Base-by-base conservation (phyloP, 306 rosid species). In the Glycine soja region DNA sequence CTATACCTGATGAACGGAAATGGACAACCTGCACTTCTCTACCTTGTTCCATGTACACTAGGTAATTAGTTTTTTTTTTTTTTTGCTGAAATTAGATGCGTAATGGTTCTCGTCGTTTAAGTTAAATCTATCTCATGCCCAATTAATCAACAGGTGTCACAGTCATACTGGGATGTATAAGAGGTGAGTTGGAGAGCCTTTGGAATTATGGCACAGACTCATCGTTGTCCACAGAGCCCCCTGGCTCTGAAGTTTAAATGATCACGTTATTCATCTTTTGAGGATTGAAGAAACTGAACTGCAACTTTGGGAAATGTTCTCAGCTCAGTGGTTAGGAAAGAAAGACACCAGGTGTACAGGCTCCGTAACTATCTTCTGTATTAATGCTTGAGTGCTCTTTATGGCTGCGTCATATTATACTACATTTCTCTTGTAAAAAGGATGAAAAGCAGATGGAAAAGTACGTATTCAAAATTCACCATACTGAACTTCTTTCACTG, bases 1-100 rank as follows among this genome's bases (percentile, higher is more conserved):
- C 83, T 95, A 80, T 95, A 91, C 86, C 81, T 95, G 77, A 95
- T 95, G 98, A 65, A 91, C 19, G 97, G 98, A 67, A 87, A 92
- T 75, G 98, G 98, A 79, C 98, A 95, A 72, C 98, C 98, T 64
- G 98, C 98, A 57, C 97, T 95, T n/a, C 97, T 95, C 32, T 95
- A 95, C 88, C 97, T 95, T 71, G 98, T 95, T 72, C 98, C 98
- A 54, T 95, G 97, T 74, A 95, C 98, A 40, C 85, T 95, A 86
- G 98, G 98, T 92, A 95, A 91, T 70, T 54, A 68, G 13, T 63
- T 36, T 3, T 3, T 34, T 34, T 34, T 34, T 34, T 34, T 58
- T 47, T 24, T 58, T 10, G 50, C 48, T 34, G 75, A 76, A 15
- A 70, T 72, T 83, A 48, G 50, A 70, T 52, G 30, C 54, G 11